Base-by-base conservation (phyloP, 2,329 filamentous ascomycete species). In the Cordyceps cicadae region DNA sequence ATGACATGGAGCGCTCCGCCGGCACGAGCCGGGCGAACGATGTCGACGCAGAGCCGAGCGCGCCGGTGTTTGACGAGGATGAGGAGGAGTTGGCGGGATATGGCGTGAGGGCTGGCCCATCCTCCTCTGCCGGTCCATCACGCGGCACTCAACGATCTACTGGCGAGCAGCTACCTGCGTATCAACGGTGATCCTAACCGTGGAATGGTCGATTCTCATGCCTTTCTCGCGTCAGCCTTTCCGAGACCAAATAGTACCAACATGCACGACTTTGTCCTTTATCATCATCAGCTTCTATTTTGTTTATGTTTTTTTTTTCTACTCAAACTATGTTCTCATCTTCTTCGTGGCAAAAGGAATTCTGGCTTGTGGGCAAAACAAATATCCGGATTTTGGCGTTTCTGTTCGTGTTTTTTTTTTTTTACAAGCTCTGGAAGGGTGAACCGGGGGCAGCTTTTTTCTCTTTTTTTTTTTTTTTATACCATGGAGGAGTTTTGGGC, bases 1-100 rank as follows among this genome's bases (percentile, higher is more conserved):
- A 80, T 5, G 82, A 85, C 64, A 77, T 77, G 62, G 76, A 79
- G 21, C 67, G 71, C 34, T 70, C 69, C 46, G 67, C 67, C 11
- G 70, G 67, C 34, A 65, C 70, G 5, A 69, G 65, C 19, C 66
- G 64, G 8, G 48, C 37, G n/a, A 14, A 46, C 14, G 45, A 56
- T 15, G 56, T 58, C 29, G 69, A 70, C n/a, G 66, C 64, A 11
- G 76, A 77, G 66, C 81, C 84, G 2, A 83, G 81, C 51, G 85
- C 86, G 5, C 86, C 85, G 4, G 72, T 79, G 29, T 72, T 88
- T n/a, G 71, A 75, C 41, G 79, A 86, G 51, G 78, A 85, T 60
- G 78, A 82, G 64, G 77, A 83, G 64, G 77, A 83, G 63, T 77
- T 81, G 66, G 62, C 66, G 9, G 69, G 65, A 19, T 70, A 73